Base-by-base conservation (phyloP, 495 filamentous ascomycete genomes). In the Hypomontagnella monticulosa region DNA sequence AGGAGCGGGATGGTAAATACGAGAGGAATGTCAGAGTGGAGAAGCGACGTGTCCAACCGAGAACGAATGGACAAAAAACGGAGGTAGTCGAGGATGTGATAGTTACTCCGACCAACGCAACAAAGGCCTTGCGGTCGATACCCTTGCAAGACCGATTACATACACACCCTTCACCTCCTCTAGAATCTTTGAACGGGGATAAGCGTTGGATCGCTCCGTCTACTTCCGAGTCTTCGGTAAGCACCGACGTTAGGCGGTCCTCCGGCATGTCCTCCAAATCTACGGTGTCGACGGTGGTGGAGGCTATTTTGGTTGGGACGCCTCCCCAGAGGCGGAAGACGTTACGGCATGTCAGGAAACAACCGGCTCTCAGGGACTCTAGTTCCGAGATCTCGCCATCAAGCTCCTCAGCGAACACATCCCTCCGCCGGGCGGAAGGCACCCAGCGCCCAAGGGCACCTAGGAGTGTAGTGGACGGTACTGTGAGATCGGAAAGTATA, bases 301-400 rank as follows among this genome's bases (percentile, higher is more conserved):
- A 90, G 75, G 90, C 87, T 9, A 83, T 91, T 73, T 82, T 92
- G 20, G 84, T 92, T 34, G 88, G 90, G 47, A 78, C 80, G 3
- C 80, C 82, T 4, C 86, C 84, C 40, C 80, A 78, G 56, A 81
- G 84, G 44, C 78, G 78, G 11, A 82, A 84, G 64, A 87, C 83
- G 20, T 77, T 93, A 54, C 86, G 91, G 46, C 91, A 93, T 71
- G 86, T 85, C 18, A 87, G 85, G 66, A 93, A 93, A 57, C 78
- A 81, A 46, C 70, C 68, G 7, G 69, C 73, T 7, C 71, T 86
- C 42, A 75, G 84, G 15, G 79, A 88, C 75, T 78, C 81, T 50
- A 70, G 84, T 76, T 73, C 79, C 73, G 74, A 89, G 71, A 73
- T 87, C 14, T 81, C 82, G n/a, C 74, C 87, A 9, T 77, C 79